Evolutionary conservation across 2,329 filamentous ascomycete species (phyloP).

Genomic region (Pezicula rhizophila): DNA sequence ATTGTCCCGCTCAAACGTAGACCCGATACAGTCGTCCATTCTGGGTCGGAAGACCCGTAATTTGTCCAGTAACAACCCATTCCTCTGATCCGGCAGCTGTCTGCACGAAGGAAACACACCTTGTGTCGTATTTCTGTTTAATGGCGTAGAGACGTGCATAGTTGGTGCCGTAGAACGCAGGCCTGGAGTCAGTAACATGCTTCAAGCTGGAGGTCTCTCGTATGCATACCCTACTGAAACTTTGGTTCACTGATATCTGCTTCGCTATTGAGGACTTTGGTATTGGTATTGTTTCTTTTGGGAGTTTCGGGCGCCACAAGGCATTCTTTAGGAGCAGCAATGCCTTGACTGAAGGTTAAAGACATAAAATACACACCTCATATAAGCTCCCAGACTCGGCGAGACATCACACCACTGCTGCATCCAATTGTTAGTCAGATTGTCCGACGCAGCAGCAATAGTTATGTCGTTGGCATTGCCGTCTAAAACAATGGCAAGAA

Average conservation of each 20-base stretch:
- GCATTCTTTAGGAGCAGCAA: no score
- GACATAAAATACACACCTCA: slow-evolving; percentile 39
- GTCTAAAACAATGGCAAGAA: slow-evolving; percentile 7
- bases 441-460: slow-evolving; percentile 28
- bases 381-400: slow-evolving; percentile 34
- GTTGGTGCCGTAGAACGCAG: slow-evolving; percentile 12
- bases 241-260: slow-evolving; percentile 24
- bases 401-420: slow-evolving; percentile 8
- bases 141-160: slow-evolving; percentile 35
- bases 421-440: slow-evolving; percentile 6
- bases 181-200: no score
- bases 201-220: no score
- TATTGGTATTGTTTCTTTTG: no score
- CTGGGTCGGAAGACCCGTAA: no score
- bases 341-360: no score
- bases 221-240: slow-evolving; percentile 21
- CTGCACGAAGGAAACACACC: slow-evolving; percentile 31
- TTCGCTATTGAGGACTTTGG: no score
- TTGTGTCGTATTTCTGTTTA: slow-evolving; percentile 44
- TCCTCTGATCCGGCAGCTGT: slow-evolving; percentile 15
- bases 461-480: slow-evolving; percentile 19
- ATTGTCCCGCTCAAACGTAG: no score
- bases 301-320: no score
- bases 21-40: no score
- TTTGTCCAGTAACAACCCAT: slow-evolving; percentile 3